phyloP scores from a whole-genome alignment of 257 asterid species.

The Cordia subcordata region DNA sequence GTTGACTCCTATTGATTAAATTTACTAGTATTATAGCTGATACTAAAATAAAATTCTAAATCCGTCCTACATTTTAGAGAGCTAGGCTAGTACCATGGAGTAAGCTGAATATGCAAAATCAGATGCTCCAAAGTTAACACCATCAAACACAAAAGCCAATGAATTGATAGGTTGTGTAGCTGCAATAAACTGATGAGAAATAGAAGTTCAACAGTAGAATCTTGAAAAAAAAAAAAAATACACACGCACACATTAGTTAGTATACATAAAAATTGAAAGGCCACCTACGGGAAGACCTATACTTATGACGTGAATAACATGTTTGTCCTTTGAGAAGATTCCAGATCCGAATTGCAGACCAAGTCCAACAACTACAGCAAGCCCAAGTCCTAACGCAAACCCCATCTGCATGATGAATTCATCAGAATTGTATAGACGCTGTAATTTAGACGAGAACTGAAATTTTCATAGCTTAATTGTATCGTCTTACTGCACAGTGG shows the following conservation, averaged over 20 bases:
- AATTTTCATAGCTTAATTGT: no score
- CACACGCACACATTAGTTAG: background rate
- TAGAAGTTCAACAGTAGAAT: background rate
- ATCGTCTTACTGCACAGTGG: no score
- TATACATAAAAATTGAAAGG: background rate
- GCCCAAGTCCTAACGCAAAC: conserved; percentile 74
- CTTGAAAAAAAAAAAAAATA: background rate
- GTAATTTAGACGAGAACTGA: no score
- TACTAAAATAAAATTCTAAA: no score
- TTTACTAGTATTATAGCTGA: no score
- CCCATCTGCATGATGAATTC: conserved; percentile 58
- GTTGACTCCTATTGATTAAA: no score
- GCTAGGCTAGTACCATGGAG: conserved; percentile 48
- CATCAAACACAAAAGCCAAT: conserved; percentile 51
- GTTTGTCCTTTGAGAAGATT: conserved; percentile 67
- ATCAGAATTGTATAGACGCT: no score
- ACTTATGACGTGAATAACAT: conserved; percentile 51
- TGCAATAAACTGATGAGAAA: conserved; percentile 34
- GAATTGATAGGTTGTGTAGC: conserved; percentile 49
- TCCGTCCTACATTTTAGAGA: no score
- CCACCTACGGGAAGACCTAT: conserved; percentile 69
- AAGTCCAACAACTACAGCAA: conserved; percentile 60
- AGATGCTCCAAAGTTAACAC: conserved; percentile 52
- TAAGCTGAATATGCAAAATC: conserved; percentile 47
- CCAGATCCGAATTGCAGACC: conserved; percentile 82